Evolutionary conservation across 2,329 filamentous ascomycete genomes (phyloP).

Genomic region (Elsinoe necatrix): DNA sequence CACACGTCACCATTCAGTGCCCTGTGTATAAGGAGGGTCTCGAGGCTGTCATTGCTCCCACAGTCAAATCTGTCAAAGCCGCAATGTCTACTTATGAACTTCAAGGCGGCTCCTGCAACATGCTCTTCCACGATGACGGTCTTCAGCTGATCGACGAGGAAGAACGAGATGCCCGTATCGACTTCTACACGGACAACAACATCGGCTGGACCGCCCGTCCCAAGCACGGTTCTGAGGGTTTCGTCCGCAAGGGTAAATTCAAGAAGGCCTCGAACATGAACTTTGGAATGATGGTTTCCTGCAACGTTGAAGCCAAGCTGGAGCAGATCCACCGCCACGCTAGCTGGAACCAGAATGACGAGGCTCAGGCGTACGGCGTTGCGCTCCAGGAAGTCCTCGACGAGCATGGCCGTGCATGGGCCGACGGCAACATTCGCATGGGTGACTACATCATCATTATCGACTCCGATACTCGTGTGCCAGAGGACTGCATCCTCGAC

Average conservation of each 20-base stretch:
- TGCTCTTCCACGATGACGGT: slow-evolving; percentile 67
- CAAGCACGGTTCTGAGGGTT: slow-evolving; percentile 43
- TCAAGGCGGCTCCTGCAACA: slow-evolving; percentile 68
- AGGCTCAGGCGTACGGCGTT: slow-evolving; percentile 41
- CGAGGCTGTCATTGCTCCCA: slow-evolving; percentile 63
- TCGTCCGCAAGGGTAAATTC: slow-evolving; percentile 54
- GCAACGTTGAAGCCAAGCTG: slow-evolving; percentile 54
- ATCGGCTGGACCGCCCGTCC: slow-evolving; percentile 45
- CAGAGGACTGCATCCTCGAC: slow-evolving; percentile 58
- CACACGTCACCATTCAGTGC: slow-evolving; percentile 69
- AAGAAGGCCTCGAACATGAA: slow-evolving; percentile 69
- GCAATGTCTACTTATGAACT: slow-evolving; percentile 70
- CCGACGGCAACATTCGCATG: slow-evolving; percentile 52
- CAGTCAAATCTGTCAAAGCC: slow-evolving; percentile 67
- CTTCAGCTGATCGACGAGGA: slow-evolving; percentile 55
- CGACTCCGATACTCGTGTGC: slow-evolving; percentile 62
- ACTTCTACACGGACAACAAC: slow-evolving; percentile 43
- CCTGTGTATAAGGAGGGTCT: slow-evolving; percentile 84
- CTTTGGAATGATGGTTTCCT: slow-evolving; percentile 55
- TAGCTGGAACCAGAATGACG: slow-evolving; percentile 30
- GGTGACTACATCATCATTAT: slow-evolving; percentile 59
- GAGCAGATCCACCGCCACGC: slow-evolving; percentile 30
- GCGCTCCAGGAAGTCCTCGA: slow-evolving; percentile 44
- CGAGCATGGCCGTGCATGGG: slow-evolving; percentile 50
- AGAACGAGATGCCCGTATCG: slow-evolving; percentile 36